Percentiles rank a stretch among this genome's conserved stretches.
Conservation (phyloP, 192 early-diverging fungal genomes). For the Backusella macrospora region DNA sequence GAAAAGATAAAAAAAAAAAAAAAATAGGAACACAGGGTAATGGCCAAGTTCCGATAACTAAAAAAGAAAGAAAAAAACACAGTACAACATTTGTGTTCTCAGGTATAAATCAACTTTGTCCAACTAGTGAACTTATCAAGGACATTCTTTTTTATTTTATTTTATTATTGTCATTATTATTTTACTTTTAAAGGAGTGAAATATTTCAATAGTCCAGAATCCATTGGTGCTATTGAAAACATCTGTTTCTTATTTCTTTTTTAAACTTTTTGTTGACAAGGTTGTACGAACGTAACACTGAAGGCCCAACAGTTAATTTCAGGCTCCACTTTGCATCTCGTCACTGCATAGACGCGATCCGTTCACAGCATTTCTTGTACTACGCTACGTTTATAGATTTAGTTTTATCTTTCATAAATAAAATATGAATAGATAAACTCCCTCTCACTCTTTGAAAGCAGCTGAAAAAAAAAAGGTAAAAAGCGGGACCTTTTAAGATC, state of each 20-base stretch:
- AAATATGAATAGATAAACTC: not conserved
- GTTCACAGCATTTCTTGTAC: not conserved
- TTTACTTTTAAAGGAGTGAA: not conserved
- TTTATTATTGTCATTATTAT: not conserved
- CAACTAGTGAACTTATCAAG: not conserved
- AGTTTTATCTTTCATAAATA: not conserved
- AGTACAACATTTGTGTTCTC: not conserved
- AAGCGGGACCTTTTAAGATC: too few species aligned
- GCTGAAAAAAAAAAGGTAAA: not conserved
- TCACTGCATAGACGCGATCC: slow-evolving; percentile 5
- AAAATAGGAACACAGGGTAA: slow-evolving; percentile 5
- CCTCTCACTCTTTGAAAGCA: not conserved
- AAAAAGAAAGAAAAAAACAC: slow-evolving; percentile 8
- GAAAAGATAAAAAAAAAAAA: not conserved
- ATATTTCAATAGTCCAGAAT: not conserved
- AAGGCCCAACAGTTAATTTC: not conserved
- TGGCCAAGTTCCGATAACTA: not conserved
- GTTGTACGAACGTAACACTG: not conserved
- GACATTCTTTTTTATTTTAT: too few species aligned
- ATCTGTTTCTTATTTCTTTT: not conserved
- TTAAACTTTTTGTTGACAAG: not conserved
- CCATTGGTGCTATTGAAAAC: not conserved
- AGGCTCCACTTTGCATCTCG: slow-evolving; percentile 1
- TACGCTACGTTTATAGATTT: not conserved
- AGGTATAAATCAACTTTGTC: not conserved